phyloP scores from a whole-genome alignment of 345 rosid species.

The Hibiscus trionum region DNA sequence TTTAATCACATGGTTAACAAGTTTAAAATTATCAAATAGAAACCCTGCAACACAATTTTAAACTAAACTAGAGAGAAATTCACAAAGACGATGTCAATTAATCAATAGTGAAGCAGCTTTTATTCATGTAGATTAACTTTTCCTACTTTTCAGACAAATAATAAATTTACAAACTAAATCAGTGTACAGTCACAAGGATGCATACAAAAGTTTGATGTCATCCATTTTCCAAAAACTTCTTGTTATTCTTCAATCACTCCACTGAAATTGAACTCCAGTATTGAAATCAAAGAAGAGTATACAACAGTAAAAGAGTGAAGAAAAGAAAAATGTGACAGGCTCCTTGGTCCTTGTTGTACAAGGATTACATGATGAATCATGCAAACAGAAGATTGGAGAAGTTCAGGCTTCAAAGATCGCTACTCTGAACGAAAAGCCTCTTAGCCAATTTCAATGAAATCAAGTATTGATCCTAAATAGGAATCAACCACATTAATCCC shows the following conservation, averaged over 20 bases:
- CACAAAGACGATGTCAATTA: neutral
- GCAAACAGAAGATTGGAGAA: neutral
- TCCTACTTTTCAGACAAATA: neutral
- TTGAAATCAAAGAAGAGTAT: neutral
- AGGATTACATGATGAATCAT: neutral
- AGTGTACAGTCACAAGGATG: conserved; percentile 9
- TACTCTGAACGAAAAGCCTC: neutral
- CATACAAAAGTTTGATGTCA: neutral
- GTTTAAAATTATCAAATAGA: neutral
- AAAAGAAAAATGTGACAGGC: conserved; percentile 6
- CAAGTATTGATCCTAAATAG: neutral
- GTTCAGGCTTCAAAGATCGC: neutral
- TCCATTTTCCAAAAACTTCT: neutral
- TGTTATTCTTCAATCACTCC: conserved; percentile 4
- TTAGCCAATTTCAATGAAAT: neutral
- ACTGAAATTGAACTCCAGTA: neutral
- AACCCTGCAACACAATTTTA: neutral
- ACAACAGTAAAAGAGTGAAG: neutral
- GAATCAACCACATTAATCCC: neutral
- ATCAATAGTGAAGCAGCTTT: neutral
- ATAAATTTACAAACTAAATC: conserved; percentile 6
- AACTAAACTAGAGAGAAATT: neutral
- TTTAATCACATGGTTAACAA: neutral
- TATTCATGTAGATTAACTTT: neutral
- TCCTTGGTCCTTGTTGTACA: conserved; percentile 13